Conservation (phyloP, 176 grass and related monocot genomes). For the Triticum dicoccoides region DNA sequence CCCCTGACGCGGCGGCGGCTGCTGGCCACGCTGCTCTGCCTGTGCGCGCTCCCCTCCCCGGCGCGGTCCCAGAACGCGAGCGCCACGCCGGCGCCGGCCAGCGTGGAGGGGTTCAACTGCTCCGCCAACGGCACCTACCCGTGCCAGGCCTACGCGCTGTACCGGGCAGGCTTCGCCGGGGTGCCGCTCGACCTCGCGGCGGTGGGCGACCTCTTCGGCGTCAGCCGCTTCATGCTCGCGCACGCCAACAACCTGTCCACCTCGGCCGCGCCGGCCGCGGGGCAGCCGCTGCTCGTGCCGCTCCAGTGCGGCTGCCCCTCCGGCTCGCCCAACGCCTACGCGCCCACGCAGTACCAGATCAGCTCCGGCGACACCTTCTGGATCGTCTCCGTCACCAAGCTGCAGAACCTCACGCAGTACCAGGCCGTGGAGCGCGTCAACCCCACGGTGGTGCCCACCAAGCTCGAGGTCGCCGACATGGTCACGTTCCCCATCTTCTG, state of each 20-base stretch:
- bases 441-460: constrained; percentile 45
- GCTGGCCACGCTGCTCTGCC: constrained; percentile 13
- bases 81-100: constrained; percentile 25
- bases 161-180: constrained; percentile 37
- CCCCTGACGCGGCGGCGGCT: not conserved
- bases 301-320: constrained; percentile 59
- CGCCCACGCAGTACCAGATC: constrained; percentile 67
- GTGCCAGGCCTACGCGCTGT: constrained; percentile 88
- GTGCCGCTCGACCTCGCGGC: constrained; percentile 40
- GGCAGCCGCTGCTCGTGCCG: constrained; percentile 78
- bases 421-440: constrained; percentile 80
- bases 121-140: constrained; percentile 52
- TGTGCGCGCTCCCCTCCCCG: constrained; percentile 20
- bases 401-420: constrained; percentile 85
- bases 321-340: constrained; percentile 48
- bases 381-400: constrained; percentile 61
- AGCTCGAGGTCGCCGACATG: constrained; percentile 58
- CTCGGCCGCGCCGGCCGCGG: constrained; percentile 20
- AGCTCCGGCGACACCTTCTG: constrained; percentile 57
- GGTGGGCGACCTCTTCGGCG: constrained; percentile 64
- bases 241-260: constrained; percentile 69
- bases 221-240: constrained; percentile 77
- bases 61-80: constrained; percentile 27
- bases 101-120: constrained; percentile 69
- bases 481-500: constrained; percentile 87